These are phyloP conservation scores for Leccinum sublutescens DNA, from an alignment of 768 basidiomycete genomes.

Conservation along the genomic window DNA sequence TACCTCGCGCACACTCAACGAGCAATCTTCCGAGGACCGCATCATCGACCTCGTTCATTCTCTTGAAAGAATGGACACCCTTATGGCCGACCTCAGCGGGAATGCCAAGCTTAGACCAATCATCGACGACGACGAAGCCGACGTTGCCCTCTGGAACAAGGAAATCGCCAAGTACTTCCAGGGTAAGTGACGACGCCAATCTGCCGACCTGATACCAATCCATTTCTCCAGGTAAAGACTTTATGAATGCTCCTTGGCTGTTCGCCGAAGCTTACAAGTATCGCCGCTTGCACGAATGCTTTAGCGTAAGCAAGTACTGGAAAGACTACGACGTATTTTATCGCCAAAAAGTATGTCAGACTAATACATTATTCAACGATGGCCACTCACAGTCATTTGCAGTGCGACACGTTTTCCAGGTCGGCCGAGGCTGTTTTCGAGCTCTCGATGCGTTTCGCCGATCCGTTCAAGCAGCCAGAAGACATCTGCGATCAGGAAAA, in stretches of 20 bases:
- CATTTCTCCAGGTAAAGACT: slow-evolving; percentile 63
- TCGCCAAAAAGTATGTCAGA: slow-evolving; percentile 70
- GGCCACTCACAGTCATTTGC: slow-evolving; percentile 7
- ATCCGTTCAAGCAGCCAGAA: slow-evolving; percentile 68
- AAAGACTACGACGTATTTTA: slow-evolving; percentile 92
- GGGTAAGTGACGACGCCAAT: slow-evolving; percentile 42
- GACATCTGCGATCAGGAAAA: slow-evolving; percentile 52
- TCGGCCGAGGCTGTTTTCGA: slow-evolving; percentile 92
- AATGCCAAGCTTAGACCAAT: slow-evolving; percentile 86
- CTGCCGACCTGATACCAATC: not conserved
- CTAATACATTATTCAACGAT: not conserved
- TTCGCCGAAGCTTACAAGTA: slow-evolving; percentile 96
- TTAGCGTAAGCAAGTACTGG: slow-evolving; percentile 90
- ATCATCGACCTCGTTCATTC: slow-evolving; percentile 83
- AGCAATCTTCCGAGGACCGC: slow-evolving; percentile 76
- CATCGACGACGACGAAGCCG: slow-evolving; percentile 86
- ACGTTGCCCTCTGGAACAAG: slow-evolving; percentile 96
- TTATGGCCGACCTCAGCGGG: slow-evolving; percentile 84
- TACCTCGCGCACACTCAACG: slow-evolving; percentile 83
- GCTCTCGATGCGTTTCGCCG: slow-evolving; percentile 86
- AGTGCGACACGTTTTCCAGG: slow-evolving; percentile 96
- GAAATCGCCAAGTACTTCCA: slow-evolving; percentile 94
- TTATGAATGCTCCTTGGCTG: slow-evolving; percentile 96
- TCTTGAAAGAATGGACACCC: slow-evolving; percentile 85
- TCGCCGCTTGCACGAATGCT: slow-evolving; percentile 88